These are phyloP conservation scores for Hondaea fermentalgiana DNA, from an alignment of 108 stramenopile species.

Conservation along the genomic window DNA sequence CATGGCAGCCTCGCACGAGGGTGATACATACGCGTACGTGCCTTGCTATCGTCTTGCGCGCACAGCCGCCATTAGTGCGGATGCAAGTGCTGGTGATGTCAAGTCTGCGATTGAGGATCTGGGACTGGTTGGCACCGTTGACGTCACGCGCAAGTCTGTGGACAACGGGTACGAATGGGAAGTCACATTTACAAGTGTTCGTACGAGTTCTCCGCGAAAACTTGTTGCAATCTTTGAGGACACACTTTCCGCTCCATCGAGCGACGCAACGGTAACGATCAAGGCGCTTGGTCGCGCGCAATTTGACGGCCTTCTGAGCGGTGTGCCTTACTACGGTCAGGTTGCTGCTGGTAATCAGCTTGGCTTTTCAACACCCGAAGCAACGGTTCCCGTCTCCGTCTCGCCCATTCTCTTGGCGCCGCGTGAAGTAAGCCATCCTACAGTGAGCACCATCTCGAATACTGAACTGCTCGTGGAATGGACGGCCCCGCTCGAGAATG, in stretches of 20 bases:
- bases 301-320: background rate
- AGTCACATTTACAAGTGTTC: slow-evolving; percentile 23
- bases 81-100: slow-evolving; percentile 56
- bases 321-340: background rate
- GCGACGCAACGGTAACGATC: background rate
- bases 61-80: slow-evolving; percentile 53
- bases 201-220: background rate
- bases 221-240: background rate
- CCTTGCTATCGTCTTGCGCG: slow-evolving; percentile 67
- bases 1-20: background rate
- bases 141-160: slow-evolving; percentile 45
- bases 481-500: slow-evolving; percentile 51
- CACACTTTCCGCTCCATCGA: background rate
- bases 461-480: slow-evolving; percentile 27
- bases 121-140: slow-evolving; percentile 52
- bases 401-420: background rate
- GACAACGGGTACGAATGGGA: slow-evolving; percentile 52
- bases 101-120: slow-evolving; percentile 61
- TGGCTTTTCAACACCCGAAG: background rate
- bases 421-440: background rate
- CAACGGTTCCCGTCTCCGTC: background rate
- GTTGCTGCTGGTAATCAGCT: background rate
- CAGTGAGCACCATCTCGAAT: background rate
- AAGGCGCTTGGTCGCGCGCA: background rate
- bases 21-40: slow-evolving; percentile 27